Evolutionary conservation across 179 eudicot species (phyloP).

Genomic region (Patellifolia procumbens): DNA sequence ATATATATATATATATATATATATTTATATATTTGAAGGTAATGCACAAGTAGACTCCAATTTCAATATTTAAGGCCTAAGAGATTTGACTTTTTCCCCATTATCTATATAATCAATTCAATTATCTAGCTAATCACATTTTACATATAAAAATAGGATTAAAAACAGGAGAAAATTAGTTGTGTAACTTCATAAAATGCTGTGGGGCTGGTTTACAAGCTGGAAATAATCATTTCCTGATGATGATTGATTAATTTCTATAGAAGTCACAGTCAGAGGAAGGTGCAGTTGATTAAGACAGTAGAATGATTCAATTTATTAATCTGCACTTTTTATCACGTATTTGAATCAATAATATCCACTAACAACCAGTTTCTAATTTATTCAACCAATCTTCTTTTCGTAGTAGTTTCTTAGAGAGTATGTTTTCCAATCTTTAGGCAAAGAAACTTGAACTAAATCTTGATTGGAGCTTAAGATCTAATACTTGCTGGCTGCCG

Average conservation of each 20-base stretch:
- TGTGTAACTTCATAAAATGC: not conserved
- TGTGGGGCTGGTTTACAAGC: conserved; percentile 20
- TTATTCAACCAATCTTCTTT: not conserved
- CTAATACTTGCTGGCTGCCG: no score
- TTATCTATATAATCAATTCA: not conserved
- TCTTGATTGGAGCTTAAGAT: not conserved
- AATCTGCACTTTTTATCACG: conserved; percentile 10
- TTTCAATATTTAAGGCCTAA: not conserved
- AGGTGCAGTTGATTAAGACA: conserved; percentile 20
- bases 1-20: no score
- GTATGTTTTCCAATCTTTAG: no score
- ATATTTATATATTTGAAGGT: no score
- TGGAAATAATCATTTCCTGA: conserved; percentile 14
- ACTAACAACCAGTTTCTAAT: not conserved
- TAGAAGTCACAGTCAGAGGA: not conserved
- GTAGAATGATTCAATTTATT: not conserved
- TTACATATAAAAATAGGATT: not conserved
- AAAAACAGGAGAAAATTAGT: not conserved
- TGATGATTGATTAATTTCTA: not conserved
- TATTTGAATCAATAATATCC: not conserved
- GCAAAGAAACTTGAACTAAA: no score
- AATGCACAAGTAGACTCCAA: no score
- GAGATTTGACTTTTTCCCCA: not conserved
- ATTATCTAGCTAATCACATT: not conserved
- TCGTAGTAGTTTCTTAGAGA: no score